Base-by-base conservation (phyloP, 768 basidiomycete species). In the Pleurotus salmoneostramineus region DNA sequence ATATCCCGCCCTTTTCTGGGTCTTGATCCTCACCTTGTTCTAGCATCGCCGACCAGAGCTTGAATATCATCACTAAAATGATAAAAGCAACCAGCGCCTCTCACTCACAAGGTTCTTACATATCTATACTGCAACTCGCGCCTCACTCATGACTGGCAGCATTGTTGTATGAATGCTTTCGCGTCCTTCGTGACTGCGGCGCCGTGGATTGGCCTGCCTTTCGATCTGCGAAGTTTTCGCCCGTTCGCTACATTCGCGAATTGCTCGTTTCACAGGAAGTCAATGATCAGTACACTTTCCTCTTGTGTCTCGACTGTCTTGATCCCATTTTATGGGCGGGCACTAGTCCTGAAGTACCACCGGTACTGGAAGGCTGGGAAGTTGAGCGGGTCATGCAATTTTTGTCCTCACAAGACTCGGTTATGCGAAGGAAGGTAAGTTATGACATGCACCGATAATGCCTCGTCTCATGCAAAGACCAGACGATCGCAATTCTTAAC, bases 381-480 rank as follows among this genome's bases (percentile, higher is more conserved):
- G 90, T 93, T 40, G 86, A 86, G 51, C 74, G 75, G 35, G 74
- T 93, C 17, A 88, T 93, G 83, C 79, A 77, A 58, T 69, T 88
- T 12, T 71, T 93, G 31, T 80, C 85, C 58, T 83, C 82, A 2
- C 69, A 76, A 1, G 91, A 93, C 66, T 60, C 66, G 6, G 64
- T 76, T 32, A 80, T 91, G 42, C 78, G 89, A 56, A 76, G 69
- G 52, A 85, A 77, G 76, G 91, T 88, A 63, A 57, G 76, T 57
- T 50, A 51, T 46, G 35, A 37, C 35, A 21, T 34, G 11, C 12
- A 8, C 15, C 40, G 44, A n/a, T 27, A 10, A 15, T 40, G 11
- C 37, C 37, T n/a, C 52, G 33, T 11, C 32, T 45, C 50, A 82
- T 12, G 8, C 11, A 14, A 5, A 70, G 77, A 47, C 11, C 57